Evolutionary conservation across 2,329 filamentous ascomycete genomes (phyloP), one percentile per base, ranked within the genome.

Genomic region (Trichoderma asperellum): DNA sequence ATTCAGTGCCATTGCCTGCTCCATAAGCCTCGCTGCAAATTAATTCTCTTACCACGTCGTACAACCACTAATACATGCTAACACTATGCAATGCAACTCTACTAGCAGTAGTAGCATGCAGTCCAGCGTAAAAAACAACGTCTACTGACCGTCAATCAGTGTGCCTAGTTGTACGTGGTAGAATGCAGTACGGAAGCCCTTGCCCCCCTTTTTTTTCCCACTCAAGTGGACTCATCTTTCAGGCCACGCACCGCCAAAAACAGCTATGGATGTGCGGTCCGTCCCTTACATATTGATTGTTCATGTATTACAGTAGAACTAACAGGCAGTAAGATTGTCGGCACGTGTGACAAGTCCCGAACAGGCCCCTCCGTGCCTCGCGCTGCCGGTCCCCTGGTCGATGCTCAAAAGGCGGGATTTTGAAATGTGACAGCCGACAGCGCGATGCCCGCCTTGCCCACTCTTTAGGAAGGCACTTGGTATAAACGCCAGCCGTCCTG

Each of bases 191-290:
- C 43, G 43, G 35, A 64, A 64, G 24, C 18, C 62, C 35, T 27
- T 24, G 18, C 62, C 53, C 63, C 63, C 63, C 63, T 57, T 66
- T 57, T 24, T 57, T 66, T 37, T 43, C 40, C 40, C 40, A 43
- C 32, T 37, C 34, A 12, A 29, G 37, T 66, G 63, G 63, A 57
- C 63, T 66, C 63, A 58, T 57, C 27, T 58, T 66, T 66, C 52
- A 66, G 63, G 63, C 63, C 35, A 14, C 53, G 35, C 27, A 29
- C 34, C 34, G 18, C 61, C 37, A 66, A n/a, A 49, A 18, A 29
- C n/a, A 62, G 59, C 49, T 58, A 57, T 66, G 63, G 63, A 66
- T 66, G 63, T 49, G 63, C 63, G 63, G 63, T 66, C 53, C 63
- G 63, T 66, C 63, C 63, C 63, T 66, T 66, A 43, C 63, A 49